Conservation (phyloP, 371 early-diverging fungal genomes). For the Mortierella polycephala region DNA sequence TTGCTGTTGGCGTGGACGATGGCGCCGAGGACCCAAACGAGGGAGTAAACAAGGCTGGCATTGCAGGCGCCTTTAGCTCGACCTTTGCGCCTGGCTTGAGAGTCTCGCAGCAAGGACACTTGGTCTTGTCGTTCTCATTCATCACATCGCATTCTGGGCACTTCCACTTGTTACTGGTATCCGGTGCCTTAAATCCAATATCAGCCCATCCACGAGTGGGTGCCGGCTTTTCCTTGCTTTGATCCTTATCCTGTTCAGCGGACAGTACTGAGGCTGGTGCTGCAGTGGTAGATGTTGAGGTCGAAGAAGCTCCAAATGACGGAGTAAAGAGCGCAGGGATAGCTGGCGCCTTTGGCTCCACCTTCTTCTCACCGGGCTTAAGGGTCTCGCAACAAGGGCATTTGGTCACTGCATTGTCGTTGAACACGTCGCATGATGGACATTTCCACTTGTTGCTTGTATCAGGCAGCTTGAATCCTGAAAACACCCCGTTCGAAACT, state of each 20-base stretch:
- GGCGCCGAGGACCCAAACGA: conserved; percentile 3
- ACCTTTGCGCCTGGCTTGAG: conserved; percentile 28
- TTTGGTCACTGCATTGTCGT: conserved; percentile 13
- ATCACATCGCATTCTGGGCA: conserved; percentile 36
- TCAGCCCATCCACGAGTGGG: conserved; percentile 8
- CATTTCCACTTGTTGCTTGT: conserved; percentile 40
- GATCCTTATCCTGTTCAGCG: background rate
- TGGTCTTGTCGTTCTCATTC: conserved; percentile 21
- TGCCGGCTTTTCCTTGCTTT: conserved; percentile 7
- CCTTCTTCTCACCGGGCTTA: conserved; percentile 8
- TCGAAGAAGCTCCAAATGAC: background rate
- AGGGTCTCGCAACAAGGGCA: conserved; percentile 36
- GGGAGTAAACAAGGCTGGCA: conserved; percentile 6
- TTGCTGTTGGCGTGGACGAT: background rate
- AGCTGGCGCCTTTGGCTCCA: background rate
- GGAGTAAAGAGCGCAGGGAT: background rate
- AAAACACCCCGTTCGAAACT: conserved; percentile 5
- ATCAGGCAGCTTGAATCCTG: conserved; percentile 5
- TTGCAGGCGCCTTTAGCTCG: background rate
- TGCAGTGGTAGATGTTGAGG: background rate
- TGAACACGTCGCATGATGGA: conserved; percentile 30
- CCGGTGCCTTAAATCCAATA: conserved; percentile 14
- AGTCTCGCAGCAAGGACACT: conserved; percentile 37
- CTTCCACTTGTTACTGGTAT: conserved; percentile 38
- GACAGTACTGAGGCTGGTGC: conserved; percentile 6